Evolutionary conservation across 2,329 filamentous ascomycete species (phyloP).

Genomic region (Lecanosticta acicola): DNA sequence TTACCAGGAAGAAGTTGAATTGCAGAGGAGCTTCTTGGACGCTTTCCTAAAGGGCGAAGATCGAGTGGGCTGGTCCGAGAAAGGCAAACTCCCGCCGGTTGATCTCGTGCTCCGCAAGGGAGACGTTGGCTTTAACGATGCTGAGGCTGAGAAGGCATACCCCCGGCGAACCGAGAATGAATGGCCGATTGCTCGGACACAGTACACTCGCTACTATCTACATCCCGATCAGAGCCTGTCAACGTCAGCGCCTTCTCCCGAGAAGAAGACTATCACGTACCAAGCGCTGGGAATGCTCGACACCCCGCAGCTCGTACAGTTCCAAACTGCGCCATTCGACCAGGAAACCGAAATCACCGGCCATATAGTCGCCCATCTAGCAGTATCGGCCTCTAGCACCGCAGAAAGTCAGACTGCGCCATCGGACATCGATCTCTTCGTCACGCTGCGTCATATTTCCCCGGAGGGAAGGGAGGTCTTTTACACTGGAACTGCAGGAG

Average conservation of each 20-base stretch:
- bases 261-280: conserved; percentile 41
- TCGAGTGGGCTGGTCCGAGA: conserved; percentile 52
- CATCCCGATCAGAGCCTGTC: conserved; percentile 43
- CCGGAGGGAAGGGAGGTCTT: conserved; percentile 52
- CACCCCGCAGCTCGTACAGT: conserved; percentile 50
- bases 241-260: conserved; percentile 3
- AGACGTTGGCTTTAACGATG: conserved; percentile 61
- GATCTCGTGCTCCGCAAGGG: conserved; percentile 59
- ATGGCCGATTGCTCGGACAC: conserved; percentile 63
- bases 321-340: conserved; percentile 54
- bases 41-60: conserved; percentile 67
- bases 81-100: conserved; percentile 56
- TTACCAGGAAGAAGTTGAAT: conserved; percentile 61
- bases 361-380: conserved; percentile 59
- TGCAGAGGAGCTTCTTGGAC: conserved; percentile 63
- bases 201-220: conserved; percentile 59
- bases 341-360: conserved; percentile 64
- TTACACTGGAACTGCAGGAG: conserved; percentile 62
- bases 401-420: conserved; percentile 30
- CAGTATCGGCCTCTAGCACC: conserved; percentile 45
- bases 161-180: conserved; percentile 52
- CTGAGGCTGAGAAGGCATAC: conserved; percentile 54
- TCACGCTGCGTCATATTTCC: conserved; percentile 55
- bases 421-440: conserved; percentile 58
- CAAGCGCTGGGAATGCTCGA: conserved; percentile 54